A percentile compares a stretch with the other conserved stretches of the same genome.
Conservation (phyloP, 805 yeast species). For the Suhomyces sp. region DNA sequence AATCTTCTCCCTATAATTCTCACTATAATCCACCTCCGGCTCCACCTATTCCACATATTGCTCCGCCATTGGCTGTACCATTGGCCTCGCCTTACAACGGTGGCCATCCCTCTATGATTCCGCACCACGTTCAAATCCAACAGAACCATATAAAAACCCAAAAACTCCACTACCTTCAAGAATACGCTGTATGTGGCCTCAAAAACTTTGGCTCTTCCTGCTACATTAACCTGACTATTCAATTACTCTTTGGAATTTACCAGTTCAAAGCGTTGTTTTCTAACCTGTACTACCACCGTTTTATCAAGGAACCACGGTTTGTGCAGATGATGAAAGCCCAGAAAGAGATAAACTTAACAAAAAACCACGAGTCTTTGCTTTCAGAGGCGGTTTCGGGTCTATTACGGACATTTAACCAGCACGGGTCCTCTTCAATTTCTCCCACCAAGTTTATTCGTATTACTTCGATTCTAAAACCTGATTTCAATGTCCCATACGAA, state of each 20-base stretch:
- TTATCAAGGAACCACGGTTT: constrained; percentile 35
- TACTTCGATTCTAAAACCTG: constrained; percentile 56
- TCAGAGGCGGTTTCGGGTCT: constrained; percentile 53
- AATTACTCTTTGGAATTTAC: constrained; percentile 58
- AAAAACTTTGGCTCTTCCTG: constrained; percentile 72
- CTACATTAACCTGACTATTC: constrained; percentile 71
- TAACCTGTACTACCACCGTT: constrained; percentile 42
- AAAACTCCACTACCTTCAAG: constrained; percentile 27
- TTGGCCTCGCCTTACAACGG: too few relatives aligned
- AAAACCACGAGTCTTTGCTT: constrained; percentile 19
- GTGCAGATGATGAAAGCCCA: constrained; percentile 20
- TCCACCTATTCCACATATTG: not conserved
- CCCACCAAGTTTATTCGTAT: constrained; percentile 61
- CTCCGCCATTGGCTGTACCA: not conserved
- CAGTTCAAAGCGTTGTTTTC: constrained; percentile 49
- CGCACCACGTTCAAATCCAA: constrained; percentile 28
- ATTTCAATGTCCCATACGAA: constrained; percentile 64
- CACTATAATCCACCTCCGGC: not conserved
- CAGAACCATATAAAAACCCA: constrained; percentile 12
- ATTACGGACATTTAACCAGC: constrained; percentile 54
- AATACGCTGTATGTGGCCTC: constrained; percentile 57
- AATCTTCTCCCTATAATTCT: not conserved
- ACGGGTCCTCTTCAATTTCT: constrained; percentile 60
- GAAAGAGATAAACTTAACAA: constrained; percentile 4
- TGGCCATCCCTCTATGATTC: constrained; percentile 13